These are phyloP conservation scores for Astrothelium macrocarpum DNA, from an alignment of 495 filamentous ascomycete genomes.

Conservation along the genomic window DNA sequence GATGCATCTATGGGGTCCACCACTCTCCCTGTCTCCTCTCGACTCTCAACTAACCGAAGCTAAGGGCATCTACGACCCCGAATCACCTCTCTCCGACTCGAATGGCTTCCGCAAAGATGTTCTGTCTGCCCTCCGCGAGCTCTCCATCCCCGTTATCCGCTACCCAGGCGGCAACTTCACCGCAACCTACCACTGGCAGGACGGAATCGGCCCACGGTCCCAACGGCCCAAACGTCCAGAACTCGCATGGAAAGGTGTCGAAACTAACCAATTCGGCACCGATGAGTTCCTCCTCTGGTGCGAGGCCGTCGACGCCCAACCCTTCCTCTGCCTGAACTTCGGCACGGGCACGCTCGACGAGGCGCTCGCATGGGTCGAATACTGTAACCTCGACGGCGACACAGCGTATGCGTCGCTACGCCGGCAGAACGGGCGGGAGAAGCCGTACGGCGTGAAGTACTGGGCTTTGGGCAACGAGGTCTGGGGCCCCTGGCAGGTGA, in stretches of 20 bases:
- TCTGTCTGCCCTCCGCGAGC: constrained; percentile 54
- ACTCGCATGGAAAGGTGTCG: constrained; percentile 63
- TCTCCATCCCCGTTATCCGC: constrained; percentile 62
- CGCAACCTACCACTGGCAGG: constrained; percentile 75
- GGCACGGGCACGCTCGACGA: constrained; percentile 64
- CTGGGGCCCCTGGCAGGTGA: constrained; percentile 74
- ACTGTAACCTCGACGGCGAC: constrained; percentile 63
- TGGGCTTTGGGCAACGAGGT: constrained; percentile 65
- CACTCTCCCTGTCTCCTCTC: neutral
- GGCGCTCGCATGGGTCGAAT: constrained; percentile 66
- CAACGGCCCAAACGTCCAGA: constrained; percentile 56
- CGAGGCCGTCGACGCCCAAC: constrained; percentile 55
- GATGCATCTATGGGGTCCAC: constrained; percentile 65
- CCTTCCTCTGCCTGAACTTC: constrained; percentile 68
- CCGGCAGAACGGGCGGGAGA: constrained; percentile 56
- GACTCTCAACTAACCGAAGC: neutral
- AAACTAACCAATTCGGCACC: constrained; percentile 69
- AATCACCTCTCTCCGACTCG: constrained; percentile 57
- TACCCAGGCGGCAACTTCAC: constrained; percentile 77
- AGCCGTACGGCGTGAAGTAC: constrained; percentile 65
- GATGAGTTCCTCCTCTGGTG: constrained; percentile 81
- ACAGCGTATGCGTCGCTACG: constrained; percentile 73
- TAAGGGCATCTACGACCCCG: constrained; percentile 60
- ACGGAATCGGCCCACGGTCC: constrained; percentile 64
- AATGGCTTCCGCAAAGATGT: constrained; percentile 71